Base-by-base conservation (phyloP, 257 asterid species). In the Prunella vulgaris region DNA sequence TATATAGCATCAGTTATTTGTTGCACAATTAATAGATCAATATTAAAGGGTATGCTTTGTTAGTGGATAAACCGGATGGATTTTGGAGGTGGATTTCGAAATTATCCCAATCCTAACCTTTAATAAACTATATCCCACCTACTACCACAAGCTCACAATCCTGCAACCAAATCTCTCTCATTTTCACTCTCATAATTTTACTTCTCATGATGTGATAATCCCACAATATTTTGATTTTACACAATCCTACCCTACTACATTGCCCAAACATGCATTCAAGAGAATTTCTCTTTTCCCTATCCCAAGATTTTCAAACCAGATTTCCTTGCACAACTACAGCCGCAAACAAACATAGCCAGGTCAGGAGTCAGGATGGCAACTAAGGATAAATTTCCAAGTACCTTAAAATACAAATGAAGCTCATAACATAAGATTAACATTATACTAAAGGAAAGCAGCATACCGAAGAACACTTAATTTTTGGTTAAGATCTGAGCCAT, bases 401-500 rank as follows among this genome's bases (percentile, higher is more conserved):
- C 59, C 28, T 21, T 12, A 65, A 28, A 33, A 54, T 42, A 73
- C 24, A 72, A 68, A 69, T n/a, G 9, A 64, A 46, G 66, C 71
- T 46, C 53, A 24, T 52, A 51, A 57, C 30, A 59, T 30, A 68
- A 78, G 35, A 46, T 24, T 66, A 77, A 33, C 18, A 53, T 51
- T 15, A 70, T 74, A 49, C 10, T 7, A 18, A 65, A 69, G 74
- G 77, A 73, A 64, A 74, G 76, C 10, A 57, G 48, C 87, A 69
- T 87, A 94, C 99, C 97, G 83, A 52, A 92, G 97, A 85, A 85
- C 97, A 69, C 80, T 86, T 56, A 69, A 62, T 77, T 87, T 94
- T 62, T 86, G 92, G 87, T 80, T 87, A 74, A 89, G 89, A 78
- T 94, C 96, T 60, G 92, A 85, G 44, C 97, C 90, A 78, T 94